Conservation (phyloP, 2,329 filamentous ascomycete genomes). For the Hypoxylon rubiginosum region DNA sequence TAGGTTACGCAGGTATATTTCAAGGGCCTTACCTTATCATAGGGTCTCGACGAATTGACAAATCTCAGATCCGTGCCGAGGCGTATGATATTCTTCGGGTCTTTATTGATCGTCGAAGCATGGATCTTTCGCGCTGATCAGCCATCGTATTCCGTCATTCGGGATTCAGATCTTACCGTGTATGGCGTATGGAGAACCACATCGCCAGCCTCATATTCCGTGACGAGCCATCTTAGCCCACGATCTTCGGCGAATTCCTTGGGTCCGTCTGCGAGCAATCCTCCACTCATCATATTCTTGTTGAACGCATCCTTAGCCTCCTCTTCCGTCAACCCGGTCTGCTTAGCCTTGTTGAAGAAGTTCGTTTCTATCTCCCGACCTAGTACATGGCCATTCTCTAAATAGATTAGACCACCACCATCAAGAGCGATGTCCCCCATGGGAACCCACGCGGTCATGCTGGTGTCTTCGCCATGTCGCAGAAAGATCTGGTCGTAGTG, state of each 20-base stretch:
- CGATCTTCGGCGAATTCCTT: conserved; percentile 52
- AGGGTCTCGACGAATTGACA: conserved; percentile 64
- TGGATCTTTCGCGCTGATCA: conserved; percentile 60
- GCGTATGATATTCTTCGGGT: conserved; percentile 64
- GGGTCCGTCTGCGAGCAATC: conserved; percentile 65
- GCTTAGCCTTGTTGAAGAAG: conserved; percentile 63
- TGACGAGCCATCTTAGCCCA: conserved; percentile 53
- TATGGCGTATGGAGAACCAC: conserved; percentile 57
- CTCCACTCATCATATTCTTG: conserved; percentile 69
- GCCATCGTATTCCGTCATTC: background rate
- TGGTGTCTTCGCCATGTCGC: conserved; percentile 66
- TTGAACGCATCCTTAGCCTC: conserved; percentile 67
- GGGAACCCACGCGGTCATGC: conserved; percentile 69
- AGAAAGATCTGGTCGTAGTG: conserved; percentile 73
- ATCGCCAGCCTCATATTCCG: conserved; percentile 57
- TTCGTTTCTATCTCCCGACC: conserved; percentile 64
- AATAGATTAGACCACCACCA: conserved; percentile 71
- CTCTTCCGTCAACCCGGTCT: conserved; percentile 64
- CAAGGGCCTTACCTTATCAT: conserved; percentile 58
- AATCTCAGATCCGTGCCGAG: conserved; percentile 70
- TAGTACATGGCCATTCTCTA: conserved; percentile 63
- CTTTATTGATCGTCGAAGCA: conserved; percentile 68
- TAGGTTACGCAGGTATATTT: background rate
- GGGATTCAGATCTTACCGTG: conserved; percentile 44
- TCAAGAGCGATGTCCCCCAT: conserved; percentile 67